A percentile compares a stretch with the other conserved stretches of the same genome.
Conservation (phyloP, 176 grass and related monocot genomes). For the Rhynchospora breviuscula region DNA sequence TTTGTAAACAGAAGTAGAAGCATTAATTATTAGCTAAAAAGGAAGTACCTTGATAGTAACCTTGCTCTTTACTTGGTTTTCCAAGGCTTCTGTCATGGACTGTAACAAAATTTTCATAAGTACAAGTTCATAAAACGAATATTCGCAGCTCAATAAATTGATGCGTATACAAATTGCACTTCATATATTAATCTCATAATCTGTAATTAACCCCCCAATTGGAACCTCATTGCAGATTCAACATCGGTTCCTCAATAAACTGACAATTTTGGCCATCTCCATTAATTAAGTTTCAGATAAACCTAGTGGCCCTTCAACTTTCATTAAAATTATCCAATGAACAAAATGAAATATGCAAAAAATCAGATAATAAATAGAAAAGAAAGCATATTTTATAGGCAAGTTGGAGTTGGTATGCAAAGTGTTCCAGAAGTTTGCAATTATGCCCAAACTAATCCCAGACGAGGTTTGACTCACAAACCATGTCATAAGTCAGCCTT, state of each 20-base stretch:
- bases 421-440: not conserved
- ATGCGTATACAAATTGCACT: not conserved
- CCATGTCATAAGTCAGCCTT: not conserved
- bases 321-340: not conserved
- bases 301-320: not conserved
- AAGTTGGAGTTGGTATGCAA: not conserved
- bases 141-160: not conserved
- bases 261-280: not conserved
- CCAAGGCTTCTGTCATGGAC: slow-evolving; percentile 70
- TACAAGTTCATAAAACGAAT: not conserved
- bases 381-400: not conserved
- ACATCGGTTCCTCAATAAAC: not conserved
- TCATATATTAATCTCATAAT: not conserved
- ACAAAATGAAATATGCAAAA: not conserved
- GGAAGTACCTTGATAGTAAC: slow-evolving; percentile 55
- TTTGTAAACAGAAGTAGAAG: not conserved
- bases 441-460: not conserved
- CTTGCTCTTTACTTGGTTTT: slow-evolving; percentile 73
- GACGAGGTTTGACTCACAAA: not conserved
- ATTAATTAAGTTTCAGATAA: not conserved
- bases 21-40: not conserved
- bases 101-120: slow-evolving; percentile 26
- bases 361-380: not conserved
- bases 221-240: not conserved
- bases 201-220: not conserved